These are phyloP conservation scores for Circinella minor DNA, from an alignment of 371 early-diverging fungal species.

Conservation along the genomic window DNA sequence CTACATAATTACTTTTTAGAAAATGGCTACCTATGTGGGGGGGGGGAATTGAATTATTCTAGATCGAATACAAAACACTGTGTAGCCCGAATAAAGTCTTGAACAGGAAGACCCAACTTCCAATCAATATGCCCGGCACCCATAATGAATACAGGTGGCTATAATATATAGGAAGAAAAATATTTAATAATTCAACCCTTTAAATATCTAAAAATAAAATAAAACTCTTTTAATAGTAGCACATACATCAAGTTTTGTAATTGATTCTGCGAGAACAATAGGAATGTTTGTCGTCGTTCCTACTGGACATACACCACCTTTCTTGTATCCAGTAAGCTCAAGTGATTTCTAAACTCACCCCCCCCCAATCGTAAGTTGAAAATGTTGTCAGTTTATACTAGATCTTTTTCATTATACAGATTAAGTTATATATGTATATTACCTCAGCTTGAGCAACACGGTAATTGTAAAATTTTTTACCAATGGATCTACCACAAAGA, in stretches of 20 bases:
- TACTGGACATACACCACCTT: slow-evolving; percentile 76
- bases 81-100: slow-evolving; percentile 63
- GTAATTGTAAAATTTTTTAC: slow-evolving; percentile 66
- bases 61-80: slow-evolving; percentile 66
- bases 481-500: slow-evolving; percentile 52
- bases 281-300: slow-evolving; percentile 62
- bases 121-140: slow-evolving; percentile 92
- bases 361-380: too few species aligned
- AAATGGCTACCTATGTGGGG: too few species aligned
- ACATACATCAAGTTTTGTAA: slow-evolving; percentile 59
- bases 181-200: background rate
- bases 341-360: slow-evolving; percentile 37
- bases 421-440: background rate
- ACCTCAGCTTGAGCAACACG: slow-evolving; percentile 55
- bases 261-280: slow-evolving; percentile 65
- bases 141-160: slow-evolving; percentile 81
- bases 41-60: too few species aligned
- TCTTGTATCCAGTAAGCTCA: slow-evolving; percentile 70
- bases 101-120: slow-evolving; percentile 80
- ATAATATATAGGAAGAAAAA: background rate
- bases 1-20: too few species aligned
- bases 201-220: background rate
- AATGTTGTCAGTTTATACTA: too few species aligned
- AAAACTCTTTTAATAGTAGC: background rate
- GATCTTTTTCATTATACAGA: too few species aligned